Percentiles rank a stretch among this genome's conserved stretches.
phyloP scores from a whole-genome alignment of 768 basidiomycete genomes.

The Tephrocybe sp. region DNA sequence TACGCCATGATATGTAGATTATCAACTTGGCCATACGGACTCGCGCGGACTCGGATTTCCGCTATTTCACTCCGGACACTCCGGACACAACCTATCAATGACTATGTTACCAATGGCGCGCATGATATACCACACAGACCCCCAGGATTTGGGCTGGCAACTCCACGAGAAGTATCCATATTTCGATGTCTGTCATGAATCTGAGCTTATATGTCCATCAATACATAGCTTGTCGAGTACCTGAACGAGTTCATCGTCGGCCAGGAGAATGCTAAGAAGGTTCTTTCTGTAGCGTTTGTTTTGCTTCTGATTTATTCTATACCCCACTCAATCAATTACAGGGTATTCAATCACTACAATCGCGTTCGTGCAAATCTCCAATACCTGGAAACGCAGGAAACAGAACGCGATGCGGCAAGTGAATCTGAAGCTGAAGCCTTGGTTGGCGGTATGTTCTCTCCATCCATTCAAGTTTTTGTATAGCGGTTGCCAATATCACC shows the following conservation, averaged over 20 bases:
- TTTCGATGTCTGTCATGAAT: not conserved
- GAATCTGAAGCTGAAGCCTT: conserved; percentile 12
- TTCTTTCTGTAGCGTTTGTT: conserved; percentile 89
- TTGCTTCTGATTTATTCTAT: not conserved
- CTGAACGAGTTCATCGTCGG: conserved; percentile 90
- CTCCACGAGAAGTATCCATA: conserved; percentile 48
- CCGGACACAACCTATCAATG: conserved; percentile 59
- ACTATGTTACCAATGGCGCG: conserved; percentile 34
- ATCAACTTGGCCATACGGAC: conserved; percentile 20
- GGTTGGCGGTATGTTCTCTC: conserved; percentile 17
- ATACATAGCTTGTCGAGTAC: conserved; percentile 73
- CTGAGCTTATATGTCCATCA: not conserved
- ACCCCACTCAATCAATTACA: conserved; percentile 28
- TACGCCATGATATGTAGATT: conserved; percentile 19
- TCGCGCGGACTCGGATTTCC: conserved; percentile 20
- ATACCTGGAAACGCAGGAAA: conserved; percentile 40
- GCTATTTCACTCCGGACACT: conserved; percentile 35
- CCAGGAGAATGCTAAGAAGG: conserved; percentile 91
- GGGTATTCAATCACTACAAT: conserved; percentile 95
- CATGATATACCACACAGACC: conserved; percentile 33
- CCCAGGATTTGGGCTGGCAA: conserved; percentile 55
- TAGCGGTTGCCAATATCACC: not conserved
- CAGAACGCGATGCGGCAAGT: conserved; percentile 4
- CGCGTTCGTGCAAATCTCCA: conserved; percentile 75
- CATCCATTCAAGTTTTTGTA: not conserved